A percentile compares a stretch with the other conserved stretches of the same genome.
Conservation (phyloP, 2,329 filamentous ascomycete species). For the Epichloe aotearoae region DNA sequence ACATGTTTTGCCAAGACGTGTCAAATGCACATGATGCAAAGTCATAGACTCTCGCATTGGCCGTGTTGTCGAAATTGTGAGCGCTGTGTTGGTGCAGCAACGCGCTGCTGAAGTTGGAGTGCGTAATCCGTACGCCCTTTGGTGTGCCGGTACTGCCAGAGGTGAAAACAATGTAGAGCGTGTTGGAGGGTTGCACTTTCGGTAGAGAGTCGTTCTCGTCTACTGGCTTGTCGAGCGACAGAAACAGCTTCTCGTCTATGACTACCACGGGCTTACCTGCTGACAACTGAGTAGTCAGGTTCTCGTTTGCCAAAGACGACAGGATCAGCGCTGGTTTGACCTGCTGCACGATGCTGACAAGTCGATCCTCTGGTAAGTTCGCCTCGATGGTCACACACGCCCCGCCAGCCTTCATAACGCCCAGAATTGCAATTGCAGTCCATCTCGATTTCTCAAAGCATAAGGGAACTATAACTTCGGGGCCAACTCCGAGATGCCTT, state of each 20-base stretch:
- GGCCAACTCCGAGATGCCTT: not conserved
- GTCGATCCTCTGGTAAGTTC: slow-evolving; percentile 8
- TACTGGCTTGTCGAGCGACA: not conserved
- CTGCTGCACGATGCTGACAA: slow-evolving; percentile 9
- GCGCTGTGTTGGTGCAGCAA: slow-evolving; percentile 5
- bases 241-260: not conserved
- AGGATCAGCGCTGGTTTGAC: slow-evolving; percentile 10
- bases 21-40: slow-evolving; percentile 14
- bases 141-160: slow-evolving; percentile 33
- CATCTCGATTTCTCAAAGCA: slow-evolving; percentile 7
- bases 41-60: slow-evolving; percentile 10
- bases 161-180: slow-evolving; percentile 33
- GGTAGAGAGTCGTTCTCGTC: not conserved
- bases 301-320: slow-evolving; percentile 6
- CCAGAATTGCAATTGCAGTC: slow-evolving; percentile 5
- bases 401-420: slow-evolving; percentile 4
- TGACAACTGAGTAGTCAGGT: slow-evolving; percentile 4
- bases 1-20: slow-evolving; percentile 9
- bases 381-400: slow-evolving; percentile 7
- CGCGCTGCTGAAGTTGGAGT: slow-evolving; percentile 8
- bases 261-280: not conserved
- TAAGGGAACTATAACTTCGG: slow-evolving; percentile 2
- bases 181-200: slow-evolving; percentile 5
- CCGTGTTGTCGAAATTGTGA: slow-evolving; percentile 4
- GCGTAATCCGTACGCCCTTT: slow-evolving; percentile 32